These are phyloP conservation scores for Viola odorata DNA, from an alignment of 345 rosid genomes.

Conservation along the genomic window DNA sequence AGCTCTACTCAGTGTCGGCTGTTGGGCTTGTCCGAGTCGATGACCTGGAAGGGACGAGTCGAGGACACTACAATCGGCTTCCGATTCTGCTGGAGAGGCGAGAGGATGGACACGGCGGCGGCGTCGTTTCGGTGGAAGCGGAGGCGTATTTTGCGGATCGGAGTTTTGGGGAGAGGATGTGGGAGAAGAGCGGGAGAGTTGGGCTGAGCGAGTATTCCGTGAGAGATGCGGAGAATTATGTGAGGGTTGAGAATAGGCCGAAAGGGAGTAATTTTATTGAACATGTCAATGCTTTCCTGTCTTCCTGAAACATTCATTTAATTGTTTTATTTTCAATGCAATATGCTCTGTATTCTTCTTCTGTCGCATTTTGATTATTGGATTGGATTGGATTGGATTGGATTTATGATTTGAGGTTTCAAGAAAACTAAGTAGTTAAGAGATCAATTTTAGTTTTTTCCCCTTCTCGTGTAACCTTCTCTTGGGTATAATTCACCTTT, in stretches of 20 bases:
- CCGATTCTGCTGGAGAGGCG: constrained; percentile 27
- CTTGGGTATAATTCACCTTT: no score
- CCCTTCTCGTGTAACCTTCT: no score
- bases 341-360: no score
- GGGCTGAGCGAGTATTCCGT: constrained; percentile 45
- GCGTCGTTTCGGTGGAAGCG: constrained; percentile 29
- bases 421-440: no score
- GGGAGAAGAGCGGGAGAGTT: constrained; percentile 44
- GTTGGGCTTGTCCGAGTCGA: constrained; percentile 46
- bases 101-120: constrained; percentile 13
- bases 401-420: no score
- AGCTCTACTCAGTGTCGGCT: constrained; percentile 55
- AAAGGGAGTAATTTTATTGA: constrained; percentile 23
- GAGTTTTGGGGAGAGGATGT: constrained; percentile 52
- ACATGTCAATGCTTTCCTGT: constrained; percentile 36
- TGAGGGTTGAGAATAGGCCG: constrained; percentile 34
- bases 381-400: no score
- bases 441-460: no score
- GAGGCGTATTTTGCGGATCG: constrained; percentile 62
- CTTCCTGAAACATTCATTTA: not conserved
- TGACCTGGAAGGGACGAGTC: constrained; percentile 50
- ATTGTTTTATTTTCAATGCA: no score
- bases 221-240: constrained; percentile 31
- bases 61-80: constrained; percentile 69
- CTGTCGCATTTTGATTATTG: no score